Percentiles rank a stretch among this genome's conserved stretches.
These are phyloP conservation scores for Apiotrichum laibachii DNA, from an alignment of 1,284 basidiomycete species.

Conservation along the genomic window DNA sequence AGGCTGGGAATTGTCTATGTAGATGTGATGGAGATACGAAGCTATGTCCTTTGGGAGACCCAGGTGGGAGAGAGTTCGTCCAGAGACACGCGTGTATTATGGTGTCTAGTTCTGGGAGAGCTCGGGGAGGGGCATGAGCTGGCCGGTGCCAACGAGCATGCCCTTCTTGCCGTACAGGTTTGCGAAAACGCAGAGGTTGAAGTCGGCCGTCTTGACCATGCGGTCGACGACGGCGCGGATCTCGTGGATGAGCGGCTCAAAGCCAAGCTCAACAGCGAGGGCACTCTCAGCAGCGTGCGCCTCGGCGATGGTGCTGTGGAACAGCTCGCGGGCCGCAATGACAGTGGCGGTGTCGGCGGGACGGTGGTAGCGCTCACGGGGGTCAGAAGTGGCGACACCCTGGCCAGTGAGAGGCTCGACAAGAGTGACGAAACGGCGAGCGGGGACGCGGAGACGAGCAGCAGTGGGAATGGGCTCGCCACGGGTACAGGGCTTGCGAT, in stretches of 20 bases:
- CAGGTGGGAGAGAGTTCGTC: too few species aligned
- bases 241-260: slow-evolving; percentile 19
- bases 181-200: slow-evolving; percentile 38
- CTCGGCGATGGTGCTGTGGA: slow-evolving; percentile 1
- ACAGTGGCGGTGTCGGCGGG: slow-evolving; percentile 11
- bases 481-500: slow-evolving; percentile 14
- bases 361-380: slow-evolving; percentile 24
- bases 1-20: neutral
- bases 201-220: slow-evolving; percentile 53
- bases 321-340: slow-evolving; percentile 15
- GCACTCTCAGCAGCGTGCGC: slow-evolving; percentile 8
- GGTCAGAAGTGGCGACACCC: slow-evolving; percentile 17
- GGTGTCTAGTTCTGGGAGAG: slow-evolving; percentile 2
- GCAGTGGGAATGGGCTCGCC: slow-evolving; percentile 12
- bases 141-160: slow-evolving; percentile 22
- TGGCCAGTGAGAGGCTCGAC: slow-evolving; percentile 23
- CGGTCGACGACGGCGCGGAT: slow-evolving; percentile 54
- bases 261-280: slow-evolving; percentile 16
- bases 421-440: slow-evolving; percentile 23
- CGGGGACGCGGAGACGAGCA: slow-evolving; percentile 19
- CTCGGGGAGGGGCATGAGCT: slow-evolving; percentile 19
- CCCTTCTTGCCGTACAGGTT: slow-evolving; percentile 21
- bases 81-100: neutral
- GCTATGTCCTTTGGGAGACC: neutral
- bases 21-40: neutral